phyloP scores from a whole-genome alignment of 352 stramenopile species.

The Globisporangium splendens region DNA sequence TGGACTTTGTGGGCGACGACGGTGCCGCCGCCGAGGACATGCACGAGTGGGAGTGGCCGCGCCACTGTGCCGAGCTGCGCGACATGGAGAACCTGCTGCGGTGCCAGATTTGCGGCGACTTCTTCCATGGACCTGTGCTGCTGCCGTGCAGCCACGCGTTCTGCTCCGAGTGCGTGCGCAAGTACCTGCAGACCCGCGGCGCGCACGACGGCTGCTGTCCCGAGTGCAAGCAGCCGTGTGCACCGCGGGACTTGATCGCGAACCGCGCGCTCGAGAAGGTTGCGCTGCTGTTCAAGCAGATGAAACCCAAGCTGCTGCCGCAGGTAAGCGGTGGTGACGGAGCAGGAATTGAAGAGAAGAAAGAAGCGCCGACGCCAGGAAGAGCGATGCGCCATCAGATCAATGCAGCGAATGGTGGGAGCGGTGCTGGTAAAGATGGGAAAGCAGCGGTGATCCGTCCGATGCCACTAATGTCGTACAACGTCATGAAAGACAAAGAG shows the following conservation, averaged over 20 bases:
- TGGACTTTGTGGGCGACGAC: conserved; percentile 15
- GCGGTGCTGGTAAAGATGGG: background rate
- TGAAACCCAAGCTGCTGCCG: conserved; percentile 65
- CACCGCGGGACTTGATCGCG: conserved; percentile 50
- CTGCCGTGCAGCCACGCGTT: conserved; percentile 80
- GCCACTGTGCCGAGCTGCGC: conserved; percentile 46
- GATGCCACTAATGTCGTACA: conserved; percentile 80
- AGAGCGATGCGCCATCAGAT: background rate
- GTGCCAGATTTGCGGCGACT: conserved; percentile 83
- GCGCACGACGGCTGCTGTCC: conserved; percentile 70
- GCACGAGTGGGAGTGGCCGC: conserved; percentile 82
- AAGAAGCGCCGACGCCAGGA: conserved; percentile 1
- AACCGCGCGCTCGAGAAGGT: conserved; percentile 78
- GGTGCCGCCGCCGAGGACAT: conserved; percentile 14
- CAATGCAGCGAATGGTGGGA: background rate
- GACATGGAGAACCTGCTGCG: conserved; percentile 74
- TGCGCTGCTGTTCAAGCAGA: conserved; percentile 55
- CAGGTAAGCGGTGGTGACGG: conserved; percentile 21
- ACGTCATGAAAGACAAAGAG: conserved; percentile 84
- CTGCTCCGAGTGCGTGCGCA: conserved; percentile 80
- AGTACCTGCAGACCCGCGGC: conserved; percentile 69
- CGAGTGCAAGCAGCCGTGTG: conserved; percentile 73
- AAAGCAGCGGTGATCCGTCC: conserved; percentile 29
- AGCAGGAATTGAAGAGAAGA: background rate
- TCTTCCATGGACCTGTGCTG: conserved; percentile 77